A percentile compares a stretch with the other conserved stretches of the same genome.
Conservation (phyloP, 1,284 basidiomycete genomes). For the Taiwanofungus camphoratus region DNA sequence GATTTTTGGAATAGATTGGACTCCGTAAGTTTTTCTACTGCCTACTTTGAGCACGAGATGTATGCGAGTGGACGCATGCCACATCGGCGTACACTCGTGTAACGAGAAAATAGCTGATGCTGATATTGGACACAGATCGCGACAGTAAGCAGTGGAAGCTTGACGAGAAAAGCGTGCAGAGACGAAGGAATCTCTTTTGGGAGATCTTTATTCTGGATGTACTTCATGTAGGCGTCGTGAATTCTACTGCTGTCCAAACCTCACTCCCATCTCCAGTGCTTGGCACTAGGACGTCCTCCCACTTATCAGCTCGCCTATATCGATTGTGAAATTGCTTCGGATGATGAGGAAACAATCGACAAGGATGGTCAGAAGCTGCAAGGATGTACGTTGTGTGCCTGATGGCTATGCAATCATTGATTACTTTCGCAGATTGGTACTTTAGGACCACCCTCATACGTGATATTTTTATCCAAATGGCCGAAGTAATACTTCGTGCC, state of each 20-base stretch:
- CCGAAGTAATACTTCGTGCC: slow-evolving; percentile 24
- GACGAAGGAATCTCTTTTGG: slow-evolving; percentile 40
- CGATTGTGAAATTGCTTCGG: slow-evolving; percentile 26
- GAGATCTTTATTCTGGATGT: slow-evolving; percentile 34
- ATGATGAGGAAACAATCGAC: slow-evolving; percentile 21
- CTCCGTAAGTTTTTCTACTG: slow-evolving; percentile 28
- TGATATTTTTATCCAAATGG: slow-evolving; percentile 22
- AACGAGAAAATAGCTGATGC: too few relatives aligned
- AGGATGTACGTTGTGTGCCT: slow-evolving; percentile 22
- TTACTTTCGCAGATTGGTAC: slow-evolving; percentile 20
- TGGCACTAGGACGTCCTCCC: slow-evolving; percentile 27
- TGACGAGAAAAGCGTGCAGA: slow-evolving; percentile 31
- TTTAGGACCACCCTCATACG: slow-evolving; percentile 25
- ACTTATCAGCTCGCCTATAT: slow-evolving; percentile 21
- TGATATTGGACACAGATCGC: slow-evolving; percentile 35
- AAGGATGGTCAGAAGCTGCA: slow-evolving; percentile 22
- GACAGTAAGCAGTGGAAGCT: slow-evolving; percentile 39
- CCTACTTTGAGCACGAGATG: too few relatives aligned
- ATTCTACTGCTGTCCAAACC: too few relatives aligned
- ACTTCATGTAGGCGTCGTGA: slow-evolving; percentile 30
- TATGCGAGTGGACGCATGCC: too few relatives aligned
- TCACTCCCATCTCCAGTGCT: too few relatives aligned
- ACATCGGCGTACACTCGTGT: too few relatives aligned
- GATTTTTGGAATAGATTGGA: slow-evolving; percentile 23
- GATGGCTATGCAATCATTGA: too few relatives aligned